Conservation (phyloP, 2,329 filamentous ascomycete species). For the Claviceps sp. region DNA sequence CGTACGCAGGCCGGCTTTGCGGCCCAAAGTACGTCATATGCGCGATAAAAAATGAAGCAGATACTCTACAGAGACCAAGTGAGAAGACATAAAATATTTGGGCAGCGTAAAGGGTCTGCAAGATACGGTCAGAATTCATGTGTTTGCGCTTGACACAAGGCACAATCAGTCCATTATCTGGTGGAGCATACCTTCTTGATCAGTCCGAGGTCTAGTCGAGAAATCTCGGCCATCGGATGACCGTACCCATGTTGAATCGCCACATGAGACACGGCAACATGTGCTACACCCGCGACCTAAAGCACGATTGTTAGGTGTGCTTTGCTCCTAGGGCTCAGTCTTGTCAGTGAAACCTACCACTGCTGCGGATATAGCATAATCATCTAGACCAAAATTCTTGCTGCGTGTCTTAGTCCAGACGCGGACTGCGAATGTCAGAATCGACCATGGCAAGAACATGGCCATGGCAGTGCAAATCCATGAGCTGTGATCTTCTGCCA, state of each 20-base stretch:
- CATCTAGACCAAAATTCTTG: conserved; percentile 8
- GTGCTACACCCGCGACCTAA: not conserved
- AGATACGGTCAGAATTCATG: not conserved
- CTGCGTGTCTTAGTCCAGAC: conserved; percentile 7
- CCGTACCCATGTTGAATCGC: conserved; percentile 3
- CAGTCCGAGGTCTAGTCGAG: not conserved
- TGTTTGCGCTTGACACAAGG: not conserved
- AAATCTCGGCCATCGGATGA: not conserved
- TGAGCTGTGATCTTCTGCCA: conserved; percentile 5
- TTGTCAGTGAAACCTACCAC: conserved; percentile 4
- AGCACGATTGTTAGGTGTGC: not conserved
- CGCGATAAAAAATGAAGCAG: conserved; percentile 4
- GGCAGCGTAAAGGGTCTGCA: conserved; percentile 1
- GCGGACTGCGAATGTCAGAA: conserved; percentile 4
- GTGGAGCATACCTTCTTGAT: not conserved
- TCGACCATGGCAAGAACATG: conserved; percentile 8
- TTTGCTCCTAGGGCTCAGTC: not conserved
- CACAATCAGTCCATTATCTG: not conserved
- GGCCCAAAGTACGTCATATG: conserved; percentile 5
- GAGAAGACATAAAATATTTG: conserved; percentile 5
- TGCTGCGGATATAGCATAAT: conserved; percentile 3
- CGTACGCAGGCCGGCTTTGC: conserved; percentile 3
- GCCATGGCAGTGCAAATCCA: conserved; percentile 8
- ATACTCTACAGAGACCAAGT: conserved; percentile 4
- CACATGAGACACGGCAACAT: not conserved